Conservation (phyloP, 2,329 filamentous ascomycete genomes). For the Colletotrichum melonis region DNA sequence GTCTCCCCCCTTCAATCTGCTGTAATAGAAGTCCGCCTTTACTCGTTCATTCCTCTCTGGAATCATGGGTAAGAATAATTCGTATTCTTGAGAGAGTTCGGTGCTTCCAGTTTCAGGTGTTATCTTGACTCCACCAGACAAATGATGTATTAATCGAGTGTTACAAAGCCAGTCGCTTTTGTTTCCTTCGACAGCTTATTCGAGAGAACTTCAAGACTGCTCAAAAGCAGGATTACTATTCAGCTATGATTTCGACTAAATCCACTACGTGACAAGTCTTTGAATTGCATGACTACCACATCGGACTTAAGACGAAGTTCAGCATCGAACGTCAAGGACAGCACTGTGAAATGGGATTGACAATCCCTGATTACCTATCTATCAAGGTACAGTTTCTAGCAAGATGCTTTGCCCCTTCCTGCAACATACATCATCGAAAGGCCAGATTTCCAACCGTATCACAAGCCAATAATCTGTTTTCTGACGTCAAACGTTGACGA, state of each 20-base stretch:
- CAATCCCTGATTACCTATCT: too few relatives aligned
- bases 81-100: background rate
- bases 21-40: background rate
- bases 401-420: too few relatives aligned
- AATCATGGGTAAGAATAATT: background rate
- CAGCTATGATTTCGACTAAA: background rate
- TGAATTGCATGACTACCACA: too few relatives aligned
- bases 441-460: too few relatives aligned
- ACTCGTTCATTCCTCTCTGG: background rate
- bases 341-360: too few relatives aligned
- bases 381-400: too few relatives aligned
- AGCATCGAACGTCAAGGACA: too few relatives aligned
- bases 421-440: too few relatives aligned
- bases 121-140: background rate
- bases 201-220: background rate
- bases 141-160: background rate
- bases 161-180: background rate
- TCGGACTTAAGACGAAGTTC: too few relatives aligned
- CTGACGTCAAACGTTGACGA: too few relatives aligned
- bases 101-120: background rate
- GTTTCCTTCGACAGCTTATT: background rate
- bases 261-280: background rate
- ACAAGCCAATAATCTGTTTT: too few relatives aligned
- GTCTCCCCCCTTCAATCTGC: background rate
- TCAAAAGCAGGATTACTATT: background rate